Evolutionary conservation across 495 filamentous ascomycete genomes (phyloP).

Genomic region (Melanomma pulvis-pyrius): DNA sequence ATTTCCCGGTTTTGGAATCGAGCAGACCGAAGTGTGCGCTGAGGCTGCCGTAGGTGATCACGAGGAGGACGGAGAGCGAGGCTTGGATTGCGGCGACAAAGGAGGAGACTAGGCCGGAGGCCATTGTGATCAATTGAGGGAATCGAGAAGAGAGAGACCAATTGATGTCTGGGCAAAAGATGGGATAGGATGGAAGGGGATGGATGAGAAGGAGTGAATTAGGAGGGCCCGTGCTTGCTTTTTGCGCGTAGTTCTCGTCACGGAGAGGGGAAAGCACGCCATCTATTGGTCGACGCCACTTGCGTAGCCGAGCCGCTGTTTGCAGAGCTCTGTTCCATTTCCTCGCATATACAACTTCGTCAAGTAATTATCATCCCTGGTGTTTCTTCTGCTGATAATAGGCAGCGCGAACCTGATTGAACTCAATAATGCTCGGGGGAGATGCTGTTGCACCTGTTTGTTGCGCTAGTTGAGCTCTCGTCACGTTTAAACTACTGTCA

Average conservation of each 20-base stretch:
- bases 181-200: neutral
- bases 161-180: neutral
- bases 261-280: constrained; percentile 28
- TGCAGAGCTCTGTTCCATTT: too few relatives aligned
- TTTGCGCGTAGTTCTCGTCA: constrained; percentile 23
- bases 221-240: constrained; percentile 8
- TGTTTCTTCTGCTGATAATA: too few relatives aligned
- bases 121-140: constrained; percentile 1
- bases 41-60: constrained; percentile 62
- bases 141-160: neutral
- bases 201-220: neutral
- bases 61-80: constrained; percentile 66
- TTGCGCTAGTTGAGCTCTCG: too few relatives aligned
- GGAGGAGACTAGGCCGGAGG: constrained; percentile 44
- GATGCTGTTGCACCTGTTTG: too few relatives aligned
- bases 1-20: constrained; percentile 54
- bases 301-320: too few relatives aligned
- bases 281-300: constrained; percentile 6
- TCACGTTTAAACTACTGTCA: too few relatives aligned
- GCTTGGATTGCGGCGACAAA: constrained; percentile 72
- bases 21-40: constrained; percentile 60
- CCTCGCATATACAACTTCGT: too few relatives aligned
- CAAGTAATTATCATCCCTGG: too few relatives aligned
- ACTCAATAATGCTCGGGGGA: too few relatives aligned
- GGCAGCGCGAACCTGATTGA: too few relatives aligned